Evolutionary conservation across 2,329 filamentous ascomycete genomes (phyloP), one percentile per base, ranked within the genome.

Genomic region (Colletotrichum higginsianum): DNA sequence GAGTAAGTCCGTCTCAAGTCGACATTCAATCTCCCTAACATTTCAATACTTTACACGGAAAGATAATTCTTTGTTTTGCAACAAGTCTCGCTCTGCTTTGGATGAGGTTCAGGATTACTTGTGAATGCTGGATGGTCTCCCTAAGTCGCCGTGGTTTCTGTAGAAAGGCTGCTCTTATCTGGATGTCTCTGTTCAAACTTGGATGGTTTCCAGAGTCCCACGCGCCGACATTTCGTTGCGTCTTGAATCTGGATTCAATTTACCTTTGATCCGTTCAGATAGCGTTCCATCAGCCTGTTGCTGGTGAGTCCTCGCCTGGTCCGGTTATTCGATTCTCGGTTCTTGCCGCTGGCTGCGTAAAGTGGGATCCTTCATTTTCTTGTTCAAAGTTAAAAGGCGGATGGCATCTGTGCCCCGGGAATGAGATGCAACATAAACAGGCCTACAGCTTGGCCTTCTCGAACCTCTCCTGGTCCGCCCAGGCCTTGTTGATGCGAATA

Each of bases 401-500:
- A 40, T 12, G 53, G 53, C 18, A 38, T 38, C 21, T 30, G 4
- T 4, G 18, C 18, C 15, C 15, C n/a, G 13, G 13, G 53, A 15
- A 40, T 56, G 53, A 21, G 35, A 21, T 40, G 30, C 18, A 16
- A 38, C 30, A n/a, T 35, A 3, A 13, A 16, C 26, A n/a, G 4
- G 40, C 30, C 79, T 77, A 86, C 61, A 86, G 73, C 74, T 81
- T 85, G 8, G 84, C 82, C 78, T 80, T 83, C 72, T 82, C 81
- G 76, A 84, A 85, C 77, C 82, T 78, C 80, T 89, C 86, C 81
- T 86, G 84, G 75, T 85, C 85, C 74, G 90, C 88, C 95, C 95
- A 97, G 71, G 85, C 84, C 80, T 85, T 88, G 82, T 94, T 93
- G 75, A 92, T 90, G 77, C 85, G 87, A 78, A 89, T 87, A 82